Evolutionary conservation across 2,329 filamentous ascomycete species (phyloP), one percentile per base, ranked within the genome.

Genomic region (Alternaria ethzedia): DNA sequence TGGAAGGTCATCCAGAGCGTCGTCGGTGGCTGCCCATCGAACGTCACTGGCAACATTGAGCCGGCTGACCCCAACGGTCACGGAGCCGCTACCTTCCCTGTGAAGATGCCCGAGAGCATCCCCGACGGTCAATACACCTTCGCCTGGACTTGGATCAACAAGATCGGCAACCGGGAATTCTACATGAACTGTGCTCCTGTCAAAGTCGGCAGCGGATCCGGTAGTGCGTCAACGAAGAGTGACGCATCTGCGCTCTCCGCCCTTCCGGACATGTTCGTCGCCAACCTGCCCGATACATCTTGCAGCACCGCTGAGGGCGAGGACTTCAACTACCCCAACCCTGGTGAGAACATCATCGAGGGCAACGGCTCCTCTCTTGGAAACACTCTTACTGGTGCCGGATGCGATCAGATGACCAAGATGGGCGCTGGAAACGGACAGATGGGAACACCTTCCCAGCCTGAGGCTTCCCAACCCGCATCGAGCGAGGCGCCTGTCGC

Each of bases 151-250:
- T 98, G 96, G 96, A 89, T 97, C 81, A 98, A 98, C 81, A 91
- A 91, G 63, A 75, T 97, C 10, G 96, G 96, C 3, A 97, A 97
- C 83, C 90, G 94, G 1, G 96, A 98, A 78, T 93, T 97, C 86
- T 97, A 98, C 86, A 97, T 97, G 94, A 96, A 97, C 86, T 99
- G 95, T 72, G 93, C 91, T 0, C 88, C 92, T 0, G 80, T 97
- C 51, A 86, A 84, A 0, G 85, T 98, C 23, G 87, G 87, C 0
- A 82, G 80, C 5, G 81, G 21, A 21, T 21, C 21, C 21, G 21
- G 21, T 21, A 21, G 21, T 21, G 21, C 21, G 21, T 21, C 21
- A 4, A 21, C 21, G 21, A 21, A 21, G 21, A 21, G 21, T 21
- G 21, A 21, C 21, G 21, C 4, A 4, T 21, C 21, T 21, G 21